Conservation (phyloP, 2,329 filamentous ascomycete genomes). For the Epichloe gansuensis region DNA sequence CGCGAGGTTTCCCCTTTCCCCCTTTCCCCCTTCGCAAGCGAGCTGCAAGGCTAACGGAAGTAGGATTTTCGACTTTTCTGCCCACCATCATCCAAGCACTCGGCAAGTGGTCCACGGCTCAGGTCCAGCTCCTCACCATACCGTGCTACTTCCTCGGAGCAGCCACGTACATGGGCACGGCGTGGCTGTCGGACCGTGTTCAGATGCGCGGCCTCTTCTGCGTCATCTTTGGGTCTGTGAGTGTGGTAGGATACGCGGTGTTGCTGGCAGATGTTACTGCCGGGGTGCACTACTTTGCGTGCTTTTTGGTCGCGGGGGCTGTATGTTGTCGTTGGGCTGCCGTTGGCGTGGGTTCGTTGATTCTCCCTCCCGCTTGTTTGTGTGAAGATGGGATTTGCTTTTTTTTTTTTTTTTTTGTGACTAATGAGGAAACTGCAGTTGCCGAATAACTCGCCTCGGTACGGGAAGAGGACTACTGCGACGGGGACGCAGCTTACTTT, state of each 20-base stretch:
- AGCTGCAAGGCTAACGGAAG: background rate
- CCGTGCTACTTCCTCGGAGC: conserved; percentile 67
- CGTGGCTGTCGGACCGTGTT: conserved; percentile 53
- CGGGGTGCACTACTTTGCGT: conserved; percentile 61
- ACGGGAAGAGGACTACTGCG: conserved; percentile 63
- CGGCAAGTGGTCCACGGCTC: conserved; percentile 47
- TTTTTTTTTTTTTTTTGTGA: background rate
- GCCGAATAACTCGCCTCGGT: conserved; percentile 58
- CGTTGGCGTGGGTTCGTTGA: conserved; percentile 37
- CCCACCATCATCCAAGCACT: conserved; percentile 67
- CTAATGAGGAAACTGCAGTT: conserved; percentile 19
- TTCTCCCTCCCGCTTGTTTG: background rate
- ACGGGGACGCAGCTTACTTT: conserved; percentile 59
- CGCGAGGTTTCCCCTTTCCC: too few species aligned
- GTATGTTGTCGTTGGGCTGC: conserved; percentile 47
- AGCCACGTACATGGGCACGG: conserved; percentile 52
- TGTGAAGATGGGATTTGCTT: background rate
- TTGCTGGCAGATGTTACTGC: conserved; percentile 47
- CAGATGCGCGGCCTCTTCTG: conserved; percentile 55
- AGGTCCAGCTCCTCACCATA: conserved; percentile 66
- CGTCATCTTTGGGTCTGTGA: conserved; percentile 48
- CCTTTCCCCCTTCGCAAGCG: background rate
- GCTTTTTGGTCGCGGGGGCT: conserved; percentile 64
- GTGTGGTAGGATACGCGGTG: conserved; percentile 57
- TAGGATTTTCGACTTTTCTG: conserved; percentile 63